Evolutionary conservation across 352 stramenopile genomes (phyloP).

Genomic region (Phytophthora pini): DNA sequence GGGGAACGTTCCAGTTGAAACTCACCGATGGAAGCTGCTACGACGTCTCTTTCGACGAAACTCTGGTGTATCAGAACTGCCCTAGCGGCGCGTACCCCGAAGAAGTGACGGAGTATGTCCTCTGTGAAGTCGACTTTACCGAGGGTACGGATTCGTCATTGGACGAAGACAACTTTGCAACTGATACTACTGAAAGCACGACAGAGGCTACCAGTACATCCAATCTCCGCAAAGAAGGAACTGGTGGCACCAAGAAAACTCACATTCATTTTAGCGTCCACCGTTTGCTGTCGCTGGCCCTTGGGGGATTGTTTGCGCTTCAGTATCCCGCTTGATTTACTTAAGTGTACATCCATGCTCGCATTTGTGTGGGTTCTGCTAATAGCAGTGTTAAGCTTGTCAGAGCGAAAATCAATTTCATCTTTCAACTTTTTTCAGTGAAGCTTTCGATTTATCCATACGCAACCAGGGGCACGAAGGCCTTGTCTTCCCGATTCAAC

Average conservation of each 20-base stretch:
- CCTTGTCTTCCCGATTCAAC: no score
- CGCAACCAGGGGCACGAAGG: no score
- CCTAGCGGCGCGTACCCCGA: neutral
- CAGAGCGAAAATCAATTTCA: no score
- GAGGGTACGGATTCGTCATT: neutral
- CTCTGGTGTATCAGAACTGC: slow-evolving; percentile 10
- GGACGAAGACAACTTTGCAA: neutral
- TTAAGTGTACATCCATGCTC: no score
- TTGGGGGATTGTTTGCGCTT: slow-evolving; percentile 19
- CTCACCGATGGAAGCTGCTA: slow-evolving; percentile 16
- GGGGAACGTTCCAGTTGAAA: slow-evolving; percentile 9
- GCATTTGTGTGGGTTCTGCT: no score
- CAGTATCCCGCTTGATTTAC: slow-evolving; percentile 9
- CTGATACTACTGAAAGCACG: neutral
- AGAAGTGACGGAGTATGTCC: neutral
- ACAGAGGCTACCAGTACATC: neutral
- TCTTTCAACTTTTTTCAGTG: no score
- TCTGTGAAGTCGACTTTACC: slow-evolving; percentile 20
- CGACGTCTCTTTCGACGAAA: slow-evolving; percentile 15
- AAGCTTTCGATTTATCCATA: no score
- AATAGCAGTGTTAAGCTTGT: no score
- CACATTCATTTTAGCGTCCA: slow-evolving; percentile 21
- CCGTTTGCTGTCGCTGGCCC: slow-evolving; percentile 7
- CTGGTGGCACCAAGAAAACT: slow-evolving; percentile 6
- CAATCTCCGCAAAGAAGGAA: neutral